Evolutionary conservation across 2,329 filamentous ascomycete genomes (phyloP).

Genomic region (Mariannaea sp.): DNA sequence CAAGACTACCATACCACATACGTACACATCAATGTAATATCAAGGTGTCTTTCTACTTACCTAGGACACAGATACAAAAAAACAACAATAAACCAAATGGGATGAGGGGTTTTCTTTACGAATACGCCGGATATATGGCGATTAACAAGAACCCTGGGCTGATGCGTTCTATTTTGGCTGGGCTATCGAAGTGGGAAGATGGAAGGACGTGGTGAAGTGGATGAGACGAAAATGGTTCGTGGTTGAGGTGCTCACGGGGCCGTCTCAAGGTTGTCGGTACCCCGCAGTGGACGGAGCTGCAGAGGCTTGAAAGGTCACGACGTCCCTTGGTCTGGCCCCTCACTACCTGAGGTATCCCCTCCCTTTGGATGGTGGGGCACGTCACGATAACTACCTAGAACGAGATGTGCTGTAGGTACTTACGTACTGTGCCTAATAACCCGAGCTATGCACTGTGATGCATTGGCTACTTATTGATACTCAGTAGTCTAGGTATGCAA

Average conservation of each 20-base stretch:
- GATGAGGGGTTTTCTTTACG: neutral
- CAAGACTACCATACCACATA: neutral
- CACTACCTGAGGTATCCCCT: neutral
- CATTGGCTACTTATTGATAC: too few species aligned
- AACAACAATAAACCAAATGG: too few species aligned
- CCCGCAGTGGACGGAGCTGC: constrained; percentile 21
- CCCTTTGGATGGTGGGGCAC: too few species aligned
- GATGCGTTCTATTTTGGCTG: constrained; percentile 12
- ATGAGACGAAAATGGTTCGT: constrained; percentile 22
- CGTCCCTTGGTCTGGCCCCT: constrained; percentile 10
- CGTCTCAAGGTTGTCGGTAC: constrained; percentile 15
- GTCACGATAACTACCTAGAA: too few species aligned
- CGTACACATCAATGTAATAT: neutral
- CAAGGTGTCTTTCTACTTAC: too few species aligned
- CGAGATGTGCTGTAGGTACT: too few species aligned
- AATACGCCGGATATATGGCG: neutral
- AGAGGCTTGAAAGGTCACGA: constrained; percentile 17
- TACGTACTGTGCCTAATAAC: too few species aligned
- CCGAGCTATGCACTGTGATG: too few species aligned
- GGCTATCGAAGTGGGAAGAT: too few species aligned
- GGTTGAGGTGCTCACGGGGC: constrained; percentile 20
- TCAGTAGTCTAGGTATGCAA: too few species aligned
- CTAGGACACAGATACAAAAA: too few species aligned
- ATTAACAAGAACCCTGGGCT: constrained; percentile 1
- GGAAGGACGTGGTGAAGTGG: too few species aligned